Conservation (phyloP, 371 early-diverging fungal species). For the Mortierella sp. region DNA sequence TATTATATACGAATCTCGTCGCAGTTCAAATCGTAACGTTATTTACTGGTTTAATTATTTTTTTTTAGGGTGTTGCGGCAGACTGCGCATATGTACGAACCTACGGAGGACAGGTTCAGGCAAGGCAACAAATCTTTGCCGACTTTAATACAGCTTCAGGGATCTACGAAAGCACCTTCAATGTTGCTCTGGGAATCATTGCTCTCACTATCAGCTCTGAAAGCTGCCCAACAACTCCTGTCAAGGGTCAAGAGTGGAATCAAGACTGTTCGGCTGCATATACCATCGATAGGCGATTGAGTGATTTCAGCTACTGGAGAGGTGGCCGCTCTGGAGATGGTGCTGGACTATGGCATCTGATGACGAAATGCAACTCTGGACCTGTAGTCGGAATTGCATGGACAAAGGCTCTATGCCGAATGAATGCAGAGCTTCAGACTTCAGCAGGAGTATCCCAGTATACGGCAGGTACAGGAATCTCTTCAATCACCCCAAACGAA, state of each 20-base stretch:
- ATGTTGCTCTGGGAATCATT: slow-evolving; percentile 88
- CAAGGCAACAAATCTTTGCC: slow-evolving; percentile 75
- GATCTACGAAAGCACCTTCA: slow-evolving; percentile 91
- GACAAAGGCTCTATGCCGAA: slow-evolving; percentile 84
- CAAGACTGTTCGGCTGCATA: slow-evolving; percentile 78
- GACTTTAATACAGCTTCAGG: slow-evolving; percentile 83
- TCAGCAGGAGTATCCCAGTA: slow-evolving; percentile 48
- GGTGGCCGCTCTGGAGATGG: slow-evolving; percentile 74
- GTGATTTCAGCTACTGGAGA: slow-evolving; percentile 93
- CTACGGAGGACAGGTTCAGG: slow-evolving; percentile 68
- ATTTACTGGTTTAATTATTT: slow-evolving; percentile 21
- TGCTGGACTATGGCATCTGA: slow-evolving; percentile 93
- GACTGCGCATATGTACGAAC: slow-evolving; percentile 73
- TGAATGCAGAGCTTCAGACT: slow-evolving; percentile 59
- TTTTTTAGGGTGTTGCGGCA: slow-evolving; percentile 74
- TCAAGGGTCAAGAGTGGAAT: slow-evolving; percentile 78
- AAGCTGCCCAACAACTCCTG: slow-evolving; percentile 66
- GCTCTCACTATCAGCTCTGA: slow-evolving; percentile 77
- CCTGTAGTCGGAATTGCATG: slow-evolving; percentile 95
- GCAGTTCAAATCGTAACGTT: not conserved
- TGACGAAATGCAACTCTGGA: slow-evolving; percentile 92
- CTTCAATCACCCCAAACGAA: slow-evolving; percentile 83
- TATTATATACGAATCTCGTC: not conserved
- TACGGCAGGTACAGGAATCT: slow-evolving; percentile 89
- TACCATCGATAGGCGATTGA: slow-evolving; percentile 82